phyloP scores from a whole-genome alignment of 2,329 filamentous ascomycete species.

The Diplodia sapinea region DNA sequence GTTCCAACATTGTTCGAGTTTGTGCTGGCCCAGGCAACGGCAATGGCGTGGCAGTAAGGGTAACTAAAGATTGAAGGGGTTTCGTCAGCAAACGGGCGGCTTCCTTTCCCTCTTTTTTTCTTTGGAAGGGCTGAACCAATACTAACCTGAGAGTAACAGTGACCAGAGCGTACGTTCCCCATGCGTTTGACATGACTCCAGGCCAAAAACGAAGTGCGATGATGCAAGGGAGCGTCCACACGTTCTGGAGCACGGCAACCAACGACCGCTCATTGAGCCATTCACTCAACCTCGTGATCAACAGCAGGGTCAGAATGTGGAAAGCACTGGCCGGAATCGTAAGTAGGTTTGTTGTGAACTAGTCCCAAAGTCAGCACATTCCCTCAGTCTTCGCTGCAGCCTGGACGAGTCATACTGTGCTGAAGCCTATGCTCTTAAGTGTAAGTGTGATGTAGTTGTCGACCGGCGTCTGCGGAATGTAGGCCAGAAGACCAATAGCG shows the following conservation, averaged over 20 bases:
- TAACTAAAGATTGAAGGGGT: constrained; percentile 43
- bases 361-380: not conserved
- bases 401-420: constrained; percentile 44
- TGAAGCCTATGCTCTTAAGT: constrained; percentile 63
- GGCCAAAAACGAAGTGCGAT: constrained; percentile 58
- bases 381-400: too few species aligned
- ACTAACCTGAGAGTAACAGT: constrained; percentile 51
- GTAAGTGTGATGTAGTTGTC: constrained; percentile 61
- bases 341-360: constrained; percentile 67
- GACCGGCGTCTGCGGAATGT: constrained; percentile 60
- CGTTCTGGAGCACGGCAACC: constrained; percentile 56
- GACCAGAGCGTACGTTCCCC: constrained; percentile 60
- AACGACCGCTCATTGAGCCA: constrained; percentile 55
- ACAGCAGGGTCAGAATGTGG: constrained; percentile 50
- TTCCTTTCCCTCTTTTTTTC: too few species aligned
- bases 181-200: constrained; percentile 50
- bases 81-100: too few species aligned
- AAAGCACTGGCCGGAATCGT: constrained; percentile 58
- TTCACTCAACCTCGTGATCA: constrained; percentile 55
- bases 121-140: too few species aligned
- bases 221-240: constrained; percentile 67
- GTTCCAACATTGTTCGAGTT: constrained; percentile 50
- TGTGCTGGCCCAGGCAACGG: constrained; percentile 48
- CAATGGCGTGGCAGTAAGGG: constrained; percentile 58
- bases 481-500: constrained; percentile 40